Evolutionary conservation across 2,329 filamentous ascomycete genomes (phyloP).

Genomic region (Aspergillus cejpii): DNA sequence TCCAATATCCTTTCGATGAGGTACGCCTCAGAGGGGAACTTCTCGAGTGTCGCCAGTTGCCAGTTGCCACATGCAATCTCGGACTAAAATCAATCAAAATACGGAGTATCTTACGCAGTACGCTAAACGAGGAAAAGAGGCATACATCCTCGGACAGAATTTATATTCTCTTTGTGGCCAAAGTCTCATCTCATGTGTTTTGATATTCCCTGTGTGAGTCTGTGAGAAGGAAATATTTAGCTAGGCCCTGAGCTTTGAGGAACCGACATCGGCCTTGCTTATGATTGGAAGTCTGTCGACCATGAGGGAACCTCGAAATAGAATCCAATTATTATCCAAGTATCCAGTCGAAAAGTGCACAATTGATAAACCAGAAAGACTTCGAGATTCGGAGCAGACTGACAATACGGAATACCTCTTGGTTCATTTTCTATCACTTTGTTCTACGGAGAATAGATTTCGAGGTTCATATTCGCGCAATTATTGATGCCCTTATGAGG

Average conservation of each 20-base stretch:
- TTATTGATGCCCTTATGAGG: too few relatives aligned
- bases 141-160: too few relatives aligned
- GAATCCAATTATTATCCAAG: too few relatives aligned
- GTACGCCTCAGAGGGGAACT: background rate
- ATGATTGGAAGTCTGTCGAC: conserved; percentile 1
- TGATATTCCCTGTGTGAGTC: too few relatives aligned
- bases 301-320: background rate
- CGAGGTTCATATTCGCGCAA: too few relatives aligned
- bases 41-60: background rate
- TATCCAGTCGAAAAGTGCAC: conserved; percentile 1
- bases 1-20: background rate
- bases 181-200: background rate
- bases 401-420: background rate
- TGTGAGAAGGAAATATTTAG: too few relatives aligned
- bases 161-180: background rate
- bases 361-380: background rate
- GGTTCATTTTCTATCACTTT: background rate
- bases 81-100: too few relatives aligned
- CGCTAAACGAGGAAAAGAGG: too few relatives aligned
- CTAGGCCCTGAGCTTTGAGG: too few relatives aligned
- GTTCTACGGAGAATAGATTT: too few relatives aligned
- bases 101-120: too few relatives aligned
- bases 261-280: conserved; percentile 6
- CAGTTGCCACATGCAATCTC: too few relatives aligned
- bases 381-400: background rate